Evolutionary conservation across 352 stramenopile species (phyloP), one percentile per base, ranked within the genome.

Genomic region (Phytophthora lateralis): DNA sequence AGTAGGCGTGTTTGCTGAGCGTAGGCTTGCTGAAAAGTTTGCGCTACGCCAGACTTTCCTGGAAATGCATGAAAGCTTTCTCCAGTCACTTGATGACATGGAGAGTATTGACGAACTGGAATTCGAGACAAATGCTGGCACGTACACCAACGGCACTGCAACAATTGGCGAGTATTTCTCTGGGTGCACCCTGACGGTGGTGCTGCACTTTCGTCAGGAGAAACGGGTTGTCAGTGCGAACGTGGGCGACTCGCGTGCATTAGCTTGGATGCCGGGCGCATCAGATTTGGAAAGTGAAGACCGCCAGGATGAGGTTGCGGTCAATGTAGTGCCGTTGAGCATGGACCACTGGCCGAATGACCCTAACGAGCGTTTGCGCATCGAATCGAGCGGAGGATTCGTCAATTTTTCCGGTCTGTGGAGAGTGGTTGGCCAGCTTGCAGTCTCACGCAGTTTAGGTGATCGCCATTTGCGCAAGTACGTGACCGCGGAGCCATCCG

Each of bases 401-500:
- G 73, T 94, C 32, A 74, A 49, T 14, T 91, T 87, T 48, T 66
- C 72, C 17, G 87, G 87, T 11, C 72, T 93, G 17, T 90, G 83
- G 80, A 70, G 93, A 68, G 91, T 98, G 2, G 93, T 97, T 59
- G 92, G 93, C 12, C 86, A 89, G 46, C 79, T 98, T 18, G 93
- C 93, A 32, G 89, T 98, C 27, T 97, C 92, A 8, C 77, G 96
- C 17, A 97, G 90, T 58, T 77, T 98, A 24, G 96, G 96, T 26
- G 95, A 98, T 73, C 77, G 80, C 8, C 78, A 93, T 64, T 65
- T 98, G 37, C 79, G 87, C 21, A 68, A 83, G 21, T 90, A 87
- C 55, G 75, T 98, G 29, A 97, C 80, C 32, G 80, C 82, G 11
- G 78, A 90, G 45, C 95, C 95, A 15, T 80, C 89, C 39, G 76